phyloP scores from a whole-genome alignment of 495 filamentous ascomycete species.

The Aspergillus avenaceus region DNA sequence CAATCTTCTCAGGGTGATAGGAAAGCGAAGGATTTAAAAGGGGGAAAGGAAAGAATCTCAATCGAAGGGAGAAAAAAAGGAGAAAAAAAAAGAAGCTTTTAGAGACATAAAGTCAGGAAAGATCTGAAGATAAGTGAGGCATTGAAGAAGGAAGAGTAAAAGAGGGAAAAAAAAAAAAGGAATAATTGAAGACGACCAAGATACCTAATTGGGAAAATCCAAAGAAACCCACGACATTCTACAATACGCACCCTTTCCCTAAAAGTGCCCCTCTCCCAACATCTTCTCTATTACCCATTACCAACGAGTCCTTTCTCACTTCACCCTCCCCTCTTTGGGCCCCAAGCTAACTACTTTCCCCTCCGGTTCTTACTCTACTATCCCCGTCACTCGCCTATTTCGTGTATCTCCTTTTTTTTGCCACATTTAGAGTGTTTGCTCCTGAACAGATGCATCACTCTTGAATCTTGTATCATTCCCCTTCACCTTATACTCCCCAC shows the following conservation, averaged over 20 bases:
- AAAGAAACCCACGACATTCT: conserved; percentile 3
- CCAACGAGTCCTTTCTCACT: conserved; percentile 1
- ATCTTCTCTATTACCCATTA: not conserved
- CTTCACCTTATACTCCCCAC: conserved; percentile 8
- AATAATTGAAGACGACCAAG: conserved; percentile 4
- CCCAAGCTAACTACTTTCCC: conserved; percentile 7
- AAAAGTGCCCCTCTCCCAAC: not conserved
- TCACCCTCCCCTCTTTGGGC: conserved; percentile 1
- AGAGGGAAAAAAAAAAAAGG: not conserved
- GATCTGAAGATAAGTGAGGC: not conserved
- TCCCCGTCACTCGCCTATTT: conserved; percentile 3
- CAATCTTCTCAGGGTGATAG: not conserved
- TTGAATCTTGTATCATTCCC: not conserved
- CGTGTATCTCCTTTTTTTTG: conserved; percentile 4
- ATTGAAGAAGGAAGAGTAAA: conserved; percentile 2
- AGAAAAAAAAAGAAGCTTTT: not conserved
- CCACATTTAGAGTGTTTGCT: not conserved
- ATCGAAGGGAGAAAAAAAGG: not conserved
- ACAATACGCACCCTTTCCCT: not conserved
- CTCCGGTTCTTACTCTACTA: conserved; percentile 6
- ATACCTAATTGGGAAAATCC: conserved; percentile 8
- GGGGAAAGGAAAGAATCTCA: no score
- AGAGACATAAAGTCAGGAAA: not conserved
- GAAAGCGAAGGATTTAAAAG: not conserved
- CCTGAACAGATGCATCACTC: conserved; percentile 11